Conservation (phyloP, 441 rosid genomes). For the Geranium incanum region DNA sequence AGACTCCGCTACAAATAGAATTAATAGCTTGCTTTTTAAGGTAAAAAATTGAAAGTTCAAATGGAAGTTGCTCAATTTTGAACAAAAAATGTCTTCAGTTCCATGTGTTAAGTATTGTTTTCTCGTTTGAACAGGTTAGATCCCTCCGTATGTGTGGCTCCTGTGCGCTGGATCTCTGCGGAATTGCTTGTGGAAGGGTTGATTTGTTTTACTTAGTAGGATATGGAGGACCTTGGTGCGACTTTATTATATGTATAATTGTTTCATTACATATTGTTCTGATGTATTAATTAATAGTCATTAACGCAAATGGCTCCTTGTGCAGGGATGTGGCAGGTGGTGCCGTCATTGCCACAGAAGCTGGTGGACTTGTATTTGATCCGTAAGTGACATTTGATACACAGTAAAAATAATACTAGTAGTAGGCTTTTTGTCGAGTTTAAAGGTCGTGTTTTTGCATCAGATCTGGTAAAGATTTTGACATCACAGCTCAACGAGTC, state of each 20-base stretch:
- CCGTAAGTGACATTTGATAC: no score
- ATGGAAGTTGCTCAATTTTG: not conserved
- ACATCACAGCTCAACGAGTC: constrained; percentile 66
- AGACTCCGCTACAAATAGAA: constrained; percentile 61
- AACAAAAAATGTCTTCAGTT: not conserved
- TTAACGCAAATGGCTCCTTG: constrained; percentile 13
- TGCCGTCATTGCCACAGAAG: constrained; percentile 68
- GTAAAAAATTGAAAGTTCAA: constrained; percentile 27
- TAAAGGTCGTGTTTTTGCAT: not conserved
- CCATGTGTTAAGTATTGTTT: constrained; percentile 1
- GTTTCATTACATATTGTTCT: no score
- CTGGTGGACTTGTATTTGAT: constrained; percentile 86
- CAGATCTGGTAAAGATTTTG: constrained; percentile 84
- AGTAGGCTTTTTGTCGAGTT: no score
- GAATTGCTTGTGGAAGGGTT: constrained; percentile 76
- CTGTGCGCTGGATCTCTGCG: constrained; percentile 88
- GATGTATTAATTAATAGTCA: not conserved
- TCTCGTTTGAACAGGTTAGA: constrained; percentile 56
- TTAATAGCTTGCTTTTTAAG: constrained; percentile 74
- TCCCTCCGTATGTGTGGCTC: constrained; percentile 93
- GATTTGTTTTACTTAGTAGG: constrained; percentile 79
- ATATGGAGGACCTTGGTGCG: constrained; percentile 77
- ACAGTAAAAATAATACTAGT: no score
- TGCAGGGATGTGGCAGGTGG: constrained; percentile 95
- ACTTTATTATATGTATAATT: not conserved